Base-by-base conservation (phyloP, 1,139 yeast genomes). In the Saccharomyces hybrid region DNA sequence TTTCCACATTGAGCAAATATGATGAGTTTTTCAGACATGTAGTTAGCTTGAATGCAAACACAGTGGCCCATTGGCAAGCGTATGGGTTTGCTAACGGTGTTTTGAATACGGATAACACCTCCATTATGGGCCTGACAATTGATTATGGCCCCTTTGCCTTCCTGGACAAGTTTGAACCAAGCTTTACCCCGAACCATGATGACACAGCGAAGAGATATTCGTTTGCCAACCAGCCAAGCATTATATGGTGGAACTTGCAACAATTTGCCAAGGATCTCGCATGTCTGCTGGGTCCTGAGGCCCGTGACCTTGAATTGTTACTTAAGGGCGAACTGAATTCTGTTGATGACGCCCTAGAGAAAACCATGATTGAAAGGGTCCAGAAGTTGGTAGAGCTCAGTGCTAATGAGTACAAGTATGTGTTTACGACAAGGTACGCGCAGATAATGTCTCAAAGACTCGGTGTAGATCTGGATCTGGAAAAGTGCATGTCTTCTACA, bases 131-230 rank as follows among this genome's bases (percentile, higher is more conserved):
- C 0, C 74, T 91, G 14, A 82, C 96, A 0, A 81, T 93, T 71
- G 99, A 93, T 70, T 93, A 85, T 68, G 99, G 99, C 3, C 99
- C 99, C 1, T 93, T 88, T 72, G 87, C 95, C 26, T 87, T 90
- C 54, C 77, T 87, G 83, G 97, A 91, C 66, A 81, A 81, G 55
- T 93, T 85, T 67, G 84, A 89, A 64, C 91, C 95, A 6, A 71
- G 78, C 52, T 91, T 80, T 66, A 87, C 97, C 0, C 95, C 98
- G 1, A 93, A 93, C 66, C 91, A 90, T 53, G 97, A 90, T 66
- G 99, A 93, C 67, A 81, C 79, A 50, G 74, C 76, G 53, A 69
- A 74, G 28, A 75, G 97, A 50, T 93, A 93, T 68, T 82, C 90
- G 8, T 91, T 86, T 70, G 78, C 79, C 34, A 88, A 88, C 64